phyloP scores from a whole-genome alignment of 2,329 filamentous ascomycete species.

The Trichoderma polysporum region DNA sequence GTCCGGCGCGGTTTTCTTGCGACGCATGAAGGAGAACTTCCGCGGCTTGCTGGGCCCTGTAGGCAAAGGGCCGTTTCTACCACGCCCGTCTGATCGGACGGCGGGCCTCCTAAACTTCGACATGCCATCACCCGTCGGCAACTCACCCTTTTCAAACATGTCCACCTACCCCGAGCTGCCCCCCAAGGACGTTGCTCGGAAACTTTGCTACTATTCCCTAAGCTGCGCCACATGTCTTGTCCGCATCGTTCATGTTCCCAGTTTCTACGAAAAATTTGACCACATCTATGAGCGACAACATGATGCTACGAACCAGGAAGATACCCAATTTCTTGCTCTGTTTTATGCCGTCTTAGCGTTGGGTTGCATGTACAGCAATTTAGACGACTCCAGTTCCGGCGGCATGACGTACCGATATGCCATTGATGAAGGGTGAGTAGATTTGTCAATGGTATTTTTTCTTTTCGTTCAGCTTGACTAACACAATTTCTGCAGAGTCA shows the following conservation, averaged over 20 bases:
- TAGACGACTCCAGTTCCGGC: constrained; percentile 53
- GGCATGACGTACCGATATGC: constrained; percentile 49
- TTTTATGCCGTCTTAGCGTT: constrained; percentile 70
- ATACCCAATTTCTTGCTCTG: constrained; percentile 68
- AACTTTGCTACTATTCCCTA: constrained; percentile 55
- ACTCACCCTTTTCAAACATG: constrained; percentile 59
- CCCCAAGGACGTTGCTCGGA: constrained; percentile 54
- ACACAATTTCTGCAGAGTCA: constrained; percentile 51
- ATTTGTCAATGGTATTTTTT: neutral
- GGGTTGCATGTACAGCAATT: constrained; percentile 68
- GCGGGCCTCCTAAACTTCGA: constrained; percentile 67
- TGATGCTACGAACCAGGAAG: constrained; percentile 61
- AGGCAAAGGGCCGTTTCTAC: constrained; percentile 59
- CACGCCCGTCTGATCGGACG: constrained; percentile 46
- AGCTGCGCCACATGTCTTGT: constrained; percentile 58
- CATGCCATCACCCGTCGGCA: constrained; percentile 63
- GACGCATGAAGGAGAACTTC: constrained; percentile 83
- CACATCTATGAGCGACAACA: constrained; percentile 70
- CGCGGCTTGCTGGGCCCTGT: constrained; percentile 70
- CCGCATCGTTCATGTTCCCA: constrained; percentile 76
- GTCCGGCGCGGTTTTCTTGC: constrained; percentile 85
- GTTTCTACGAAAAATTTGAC: constrained; percentile 76
- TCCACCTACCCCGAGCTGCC: constrained; percentile 68
- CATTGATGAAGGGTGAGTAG: constrained; percentile 56
- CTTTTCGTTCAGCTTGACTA: neutral